Conservation (phyloP, 2,329 filamentous ascomycete species). For the Fusarium liriodendri region DNA sequence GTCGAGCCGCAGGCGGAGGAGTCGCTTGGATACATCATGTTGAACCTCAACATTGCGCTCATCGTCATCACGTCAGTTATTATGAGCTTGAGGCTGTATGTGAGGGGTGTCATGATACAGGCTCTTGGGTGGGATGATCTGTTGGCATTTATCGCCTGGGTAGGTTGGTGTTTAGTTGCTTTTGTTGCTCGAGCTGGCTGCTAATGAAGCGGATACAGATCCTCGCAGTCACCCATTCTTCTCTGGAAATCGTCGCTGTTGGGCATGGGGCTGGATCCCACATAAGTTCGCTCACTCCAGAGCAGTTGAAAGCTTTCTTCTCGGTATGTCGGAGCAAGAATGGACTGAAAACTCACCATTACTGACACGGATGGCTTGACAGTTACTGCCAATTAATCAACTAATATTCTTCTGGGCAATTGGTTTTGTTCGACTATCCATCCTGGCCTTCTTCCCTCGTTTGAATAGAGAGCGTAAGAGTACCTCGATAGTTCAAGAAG, state of each 20-base stretch:
- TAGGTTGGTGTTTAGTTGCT: slow-evolving; percentile 1
- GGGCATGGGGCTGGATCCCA: slow-evolving; percentile 29
- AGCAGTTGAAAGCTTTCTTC: slow-evolving; percentile 23
- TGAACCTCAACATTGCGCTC: slow-evolving; percentile 34
- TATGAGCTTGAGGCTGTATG: slow-evolving; percentile 31
- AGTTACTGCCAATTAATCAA: slow-evolving; percentile 33
- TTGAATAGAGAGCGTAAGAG: slow-evolving; percentile 33
- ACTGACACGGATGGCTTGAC: background rate
- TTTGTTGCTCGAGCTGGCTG: background rate
- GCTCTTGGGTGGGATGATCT: slow-evolving; percentile 37
- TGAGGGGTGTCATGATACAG: slow-evolving; percentile 33
- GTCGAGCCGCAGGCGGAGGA: background rate
- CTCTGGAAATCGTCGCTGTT: slow-evolving; percentile 31
- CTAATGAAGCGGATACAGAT: slow-evolving; percentile 20
- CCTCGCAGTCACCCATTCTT: slow-evolving; percentile 24
- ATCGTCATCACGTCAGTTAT: slow-evolving; percentile 34
- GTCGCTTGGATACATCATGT: slow-evolving; percentile 21
- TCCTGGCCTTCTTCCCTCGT: slow-evolving; percentile 36
- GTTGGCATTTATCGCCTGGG: slow-evolving; percentile 35
- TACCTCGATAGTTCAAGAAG: background rate
- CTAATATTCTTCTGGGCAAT: slow-evolving; percentile 33
- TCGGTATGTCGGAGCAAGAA: slow-evolving; percentile 23
- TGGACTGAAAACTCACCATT: too few species aligned
- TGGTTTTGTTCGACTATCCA: slow-evolving; percentile 39
- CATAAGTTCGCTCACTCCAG: slow-evolving; percentile 19